Evolutionary conservation across 805 yeast species (phyloP).

Genomic region (Tetrapisispora arboricola): DNA sequence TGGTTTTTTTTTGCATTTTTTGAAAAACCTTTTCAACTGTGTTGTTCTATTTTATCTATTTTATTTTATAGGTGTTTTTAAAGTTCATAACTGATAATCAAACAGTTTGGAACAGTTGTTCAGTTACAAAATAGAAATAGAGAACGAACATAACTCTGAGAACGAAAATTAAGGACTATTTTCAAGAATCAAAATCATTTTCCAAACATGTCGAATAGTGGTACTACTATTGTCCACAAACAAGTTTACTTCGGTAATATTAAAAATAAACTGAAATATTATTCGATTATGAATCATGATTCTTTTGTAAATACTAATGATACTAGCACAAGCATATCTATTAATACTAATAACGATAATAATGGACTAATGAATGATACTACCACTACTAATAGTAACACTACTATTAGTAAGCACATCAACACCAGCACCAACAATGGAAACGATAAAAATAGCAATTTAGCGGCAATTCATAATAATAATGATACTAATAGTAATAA

Average conservation of each 20-base stretch:
- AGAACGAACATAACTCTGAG: too few relatives aligned
- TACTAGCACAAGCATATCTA: not conserved
- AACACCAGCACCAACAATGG: not conserved
- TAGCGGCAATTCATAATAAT: not conserved
- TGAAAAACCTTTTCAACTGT: too few relatives aligned
- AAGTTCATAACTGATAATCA: too few relatives aligned
- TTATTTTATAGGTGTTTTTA: too few relatives aligned
- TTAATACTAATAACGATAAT: not conserved
- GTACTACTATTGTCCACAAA: constrained; percentile 19
- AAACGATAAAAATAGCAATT: not conserved
- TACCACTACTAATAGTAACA: not conserved
- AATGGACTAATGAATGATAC: not conserved
- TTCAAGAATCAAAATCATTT: too few relatives aligned
- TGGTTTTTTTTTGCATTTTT: too few relatives aligned
- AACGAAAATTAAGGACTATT: too few relatives aligned
- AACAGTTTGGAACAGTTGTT: too few relatives aligned
- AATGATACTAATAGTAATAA: not conserved
- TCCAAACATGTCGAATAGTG: constrained; percentile 1
- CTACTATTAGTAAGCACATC: not conserved
- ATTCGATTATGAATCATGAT: not conserved
- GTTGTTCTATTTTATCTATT: too few relatives aligned
- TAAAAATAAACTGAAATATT: constrained; percentile 3
- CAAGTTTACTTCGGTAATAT: constrained; percentile 19
- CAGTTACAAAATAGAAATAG: too few relatives aligned
- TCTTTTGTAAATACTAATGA: not conserved